Evolutionary conservation across 306 rosid species (phyloP), one percentile per base, ranked within the genome.

Genomic region (Pyrus communis): DNA sequence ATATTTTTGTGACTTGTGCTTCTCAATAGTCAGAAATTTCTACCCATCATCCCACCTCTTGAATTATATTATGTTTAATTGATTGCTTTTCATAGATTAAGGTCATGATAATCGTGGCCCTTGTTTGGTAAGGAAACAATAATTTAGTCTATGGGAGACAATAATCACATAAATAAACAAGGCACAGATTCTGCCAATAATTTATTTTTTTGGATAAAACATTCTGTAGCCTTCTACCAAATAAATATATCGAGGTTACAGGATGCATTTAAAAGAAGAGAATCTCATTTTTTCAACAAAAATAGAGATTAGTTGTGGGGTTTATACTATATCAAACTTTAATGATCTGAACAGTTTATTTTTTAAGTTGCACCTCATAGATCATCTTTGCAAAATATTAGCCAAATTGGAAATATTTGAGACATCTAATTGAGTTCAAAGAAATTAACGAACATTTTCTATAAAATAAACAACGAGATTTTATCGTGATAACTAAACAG

Each of bases 51-150:
- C 46, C 10, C 51, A 66, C 18, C 18, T 8, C 28, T 66, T 13
- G 67, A 27, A 51, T 55, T 19, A 21, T 57, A n/a, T 57, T 57
- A 57, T 57, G 25, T 42, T 43, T 60, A 25, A 42, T 60, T 60
- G 38, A 73, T 73, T 42, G 42, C 7, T 42, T 15, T 60, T 60
- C 57, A 4, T 60, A 4, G 13, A 60, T 58, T 61, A 25, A 25
- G 23, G 42, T 3, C 77, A 40, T 25, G 25, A 59, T 59, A 25
- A 59, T 73, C 55, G 68, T 40, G 76, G 71, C 65, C 77, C 57
- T 69, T 74, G 80, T 76, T 86, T 78, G 82, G 79, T 79, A 58
- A 64, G 77, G 65, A 33, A 69, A 71, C 76, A 76, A 75, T 77
- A 6, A 78, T 76, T 82, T 84, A 45, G 2, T 31, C 33, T n/a